Percentiles rank a stretch among this genome's conserved stretches.
These are phyloP conservation scores for Udeniomyces megalosporus DNA, from an alignment of 768 basidiomycete species.

Conservation along the genomic window DNA sequence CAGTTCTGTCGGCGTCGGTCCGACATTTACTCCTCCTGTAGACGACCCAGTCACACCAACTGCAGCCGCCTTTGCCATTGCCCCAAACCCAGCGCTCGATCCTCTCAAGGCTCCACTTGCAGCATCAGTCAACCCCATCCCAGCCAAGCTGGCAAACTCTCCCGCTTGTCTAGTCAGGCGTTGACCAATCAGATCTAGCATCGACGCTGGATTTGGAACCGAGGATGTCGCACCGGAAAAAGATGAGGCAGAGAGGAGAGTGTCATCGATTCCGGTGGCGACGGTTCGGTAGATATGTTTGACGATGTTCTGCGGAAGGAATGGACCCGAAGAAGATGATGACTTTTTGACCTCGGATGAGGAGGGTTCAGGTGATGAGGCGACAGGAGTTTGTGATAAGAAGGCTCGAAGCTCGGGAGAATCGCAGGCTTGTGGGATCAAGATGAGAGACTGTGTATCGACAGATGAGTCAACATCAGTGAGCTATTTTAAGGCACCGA, in stretches of 20 bases:
- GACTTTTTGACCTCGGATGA: neutral
- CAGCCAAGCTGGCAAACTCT: slow-evolving; percentile 45
- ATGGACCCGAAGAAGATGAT: neutral
- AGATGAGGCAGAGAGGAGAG: slow-evolving; percentile 28
- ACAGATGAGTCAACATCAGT: neutral
- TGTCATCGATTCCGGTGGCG: slow-evolving; percentile 88
- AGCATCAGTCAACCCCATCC: slow-evolving; percentile 35
- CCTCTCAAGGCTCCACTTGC: no score
- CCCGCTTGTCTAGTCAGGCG: slow-evolving; percentile 67
- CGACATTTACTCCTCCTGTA: neutral
- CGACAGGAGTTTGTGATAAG: slow-evolving; percentile 43
- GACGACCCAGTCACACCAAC: neutral
- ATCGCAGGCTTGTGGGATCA: slow-evolving; percentile 2
- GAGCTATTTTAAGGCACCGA: no score
- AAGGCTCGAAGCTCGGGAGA: slow-evolving; percentile 53
- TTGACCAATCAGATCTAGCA: slow-evolving; percentile 88
- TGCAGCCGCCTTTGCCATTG: slow-evolving; percentile 26
- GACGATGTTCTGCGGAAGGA: slow-evolving; percentile 45
- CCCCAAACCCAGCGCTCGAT: slow-evolving; percentile 40
- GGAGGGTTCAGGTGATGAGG: slow-evolving; percentile 5
- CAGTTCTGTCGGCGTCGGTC: neutral
- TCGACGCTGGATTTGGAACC: no score
- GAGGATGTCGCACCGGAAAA: no score
- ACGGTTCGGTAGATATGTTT: slow-evolving; percentile 80
- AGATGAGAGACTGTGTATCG: neutral